Percentiles rank a stretch among this genome's conserved stretches.
phyloP scores from a whole-genome alignment of 2,329 filamentous ascomycete species.

The Alternaria ethzedia region DNA sequence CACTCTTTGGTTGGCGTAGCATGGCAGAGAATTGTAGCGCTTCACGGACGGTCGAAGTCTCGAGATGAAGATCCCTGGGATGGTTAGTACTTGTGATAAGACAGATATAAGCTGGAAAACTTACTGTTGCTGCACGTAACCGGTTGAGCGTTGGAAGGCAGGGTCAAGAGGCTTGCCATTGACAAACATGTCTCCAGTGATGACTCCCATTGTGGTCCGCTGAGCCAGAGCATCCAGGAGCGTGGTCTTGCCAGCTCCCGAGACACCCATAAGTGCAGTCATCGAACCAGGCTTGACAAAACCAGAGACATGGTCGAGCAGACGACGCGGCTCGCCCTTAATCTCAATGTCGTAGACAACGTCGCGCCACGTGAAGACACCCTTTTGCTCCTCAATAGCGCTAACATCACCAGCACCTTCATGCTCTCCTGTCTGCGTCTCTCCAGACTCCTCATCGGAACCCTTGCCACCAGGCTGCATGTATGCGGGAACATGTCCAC shows the following conservation, averaged over 20 bases:
- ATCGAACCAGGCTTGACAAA: constrained; percentile 64
- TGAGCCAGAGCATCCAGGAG: constrained; percentile 47
- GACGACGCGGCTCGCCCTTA: constrained; percentile 55
- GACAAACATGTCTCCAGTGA: constrained; percentile 49
- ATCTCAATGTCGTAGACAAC: constrained; percentile 45
- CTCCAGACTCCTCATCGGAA: constrained; percentile 45
- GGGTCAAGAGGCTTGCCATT: constrained; percentile 45
- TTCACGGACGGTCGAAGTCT: constrained; percentile 48
- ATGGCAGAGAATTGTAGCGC: constrained; percentile 45
- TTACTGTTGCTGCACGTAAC: constrained; percentile 49
- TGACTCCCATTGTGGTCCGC: constrained; percentile 45
- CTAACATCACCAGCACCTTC: constrained; percentile 48
- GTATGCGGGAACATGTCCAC: constrained; percentile 53
- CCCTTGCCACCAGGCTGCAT: constrained; percentile 41
- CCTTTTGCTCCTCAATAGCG: constrained; percentile 49
- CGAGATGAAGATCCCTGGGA: constrained; percentile 44
- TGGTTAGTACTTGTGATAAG: constrained; percentile 1
- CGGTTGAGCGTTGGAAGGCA: constrained; percentile 48
- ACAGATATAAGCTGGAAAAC: not conserved
- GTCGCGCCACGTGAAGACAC: constrained; percentile 49
- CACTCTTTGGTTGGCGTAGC: constrained; percentile 58
- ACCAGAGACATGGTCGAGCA: constrained; percentile 62
- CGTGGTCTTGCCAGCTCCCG: constrained; percentile 49
- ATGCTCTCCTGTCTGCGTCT: constrained; percentile 33
- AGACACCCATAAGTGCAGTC: constrained; percentile 47